A percentile compares a stretch with the other conserved stretches of the same genome.
Conservation (phyloP, 2,329 filamentous ascomycete species). For the Epichloe amarillans region DNA sequence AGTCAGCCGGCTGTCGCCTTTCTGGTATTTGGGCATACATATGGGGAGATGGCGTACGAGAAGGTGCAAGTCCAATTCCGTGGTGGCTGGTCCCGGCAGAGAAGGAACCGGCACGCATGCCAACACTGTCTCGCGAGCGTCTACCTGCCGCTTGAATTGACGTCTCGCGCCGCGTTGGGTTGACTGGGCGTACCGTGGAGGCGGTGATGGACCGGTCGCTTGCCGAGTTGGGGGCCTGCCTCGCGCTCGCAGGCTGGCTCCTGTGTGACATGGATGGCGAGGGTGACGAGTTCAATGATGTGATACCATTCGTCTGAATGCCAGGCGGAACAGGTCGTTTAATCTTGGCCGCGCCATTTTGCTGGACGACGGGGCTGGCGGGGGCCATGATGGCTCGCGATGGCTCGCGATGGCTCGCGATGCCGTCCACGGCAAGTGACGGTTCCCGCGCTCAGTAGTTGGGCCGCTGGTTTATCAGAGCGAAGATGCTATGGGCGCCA, state of each 20-base stretch:
- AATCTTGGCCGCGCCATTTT: slow-evolving; percentile 40
- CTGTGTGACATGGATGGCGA: slow-evolving; percentile 44
- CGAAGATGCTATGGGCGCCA: not conserved
- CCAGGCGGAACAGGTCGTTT: slow-evolving; percentile 55
- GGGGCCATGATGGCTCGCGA: slow-evolving; percentile 36
- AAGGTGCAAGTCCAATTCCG: slow-evolving; percentile 34
- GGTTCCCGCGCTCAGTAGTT: slow-evolving; percentile 2
- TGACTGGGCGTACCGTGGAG: slow-evolving; percentile 35
- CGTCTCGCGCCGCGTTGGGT: slow-evolving; percentile 45
- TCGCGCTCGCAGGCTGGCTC: slow-evolving; percentile 34
- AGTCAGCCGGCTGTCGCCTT: not conserved
- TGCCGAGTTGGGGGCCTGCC: slow-evolving; percentile 22
- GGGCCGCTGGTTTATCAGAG: not conserved
- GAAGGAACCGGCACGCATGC: slow-evolving; percentile 34
- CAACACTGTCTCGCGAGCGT: slow-evolving; percentile 36
- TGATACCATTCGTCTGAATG: slow-evolving; percentile 51
- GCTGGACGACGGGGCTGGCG: slow-evolving; percentile 34
- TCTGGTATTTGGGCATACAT: not conserved
- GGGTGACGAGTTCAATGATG: slow-evolving; percentile 44
- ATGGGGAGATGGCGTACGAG: slow-evolving; percentile 25
- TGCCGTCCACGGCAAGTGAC: slow-evolving; percentile 4
- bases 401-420: slow-evolving; percentile 11
- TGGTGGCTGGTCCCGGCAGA: slow-evolving; percentile 27
- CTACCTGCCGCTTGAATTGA: slow-evolving; percentile 30
- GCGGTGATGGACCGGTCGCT: slow-evolving; percentile 25